Evolutionary conservation across 352 stramenopile species (phyloP).

Genomic region (Globisporangium recalcitrans): DNA sequence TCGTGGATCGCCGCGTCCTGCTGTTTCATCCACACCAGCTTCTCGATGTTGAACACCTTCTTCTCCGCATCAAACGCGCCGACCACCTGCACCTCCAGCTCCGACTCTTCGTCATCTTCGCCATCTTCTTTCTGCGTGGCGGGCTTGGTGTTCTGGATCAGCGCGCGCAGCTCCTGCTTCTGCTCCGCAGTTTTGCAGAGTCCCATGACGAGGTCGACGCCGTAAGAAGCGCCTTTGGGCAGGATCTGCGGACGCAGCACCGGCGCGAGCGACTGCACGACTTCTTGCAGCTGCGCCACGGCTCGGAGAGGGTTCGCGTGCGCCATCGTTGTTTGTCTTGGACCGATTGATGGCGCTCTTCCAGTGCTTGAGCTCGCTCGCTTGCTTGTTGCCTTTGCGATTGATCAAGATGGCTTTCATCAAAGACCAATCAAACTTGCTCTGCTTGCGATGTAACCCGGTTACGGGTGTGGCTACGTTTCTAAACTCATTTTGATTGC

Average conservation of each 20-base stretch:
- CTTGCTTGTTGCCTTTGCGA: not conserved
- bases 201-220: slow-evolving; percentile 52
- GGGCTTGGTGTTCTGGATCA: slow-evolving; percentile 39
- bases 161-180: slow-evolving; percentile 40
- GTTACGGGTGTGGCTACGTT: too few species aligned
- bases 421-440: not conserved
- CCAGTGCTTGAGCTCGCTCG: not conserved
- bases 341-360: not conserved
- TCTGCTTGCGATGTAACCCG: too few species aligned
- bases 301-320: slow-evolving; percentile 43
- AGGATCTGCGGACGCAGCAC: slow-evolving; percentile 59
- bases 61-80: slow-evolving; percentile 57
- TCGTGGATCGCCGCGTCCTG: slow-evolving; percentile 61
- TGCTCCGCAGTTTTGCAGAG: slow-evolving; percentile 64
- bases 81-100: slow-evolving; percentile 40
- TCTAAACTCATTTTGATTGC: too few species aligned
- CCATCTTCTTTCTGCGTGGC: slow-evolving; percentile 13
- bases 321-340: slow-evolving; percentile 1
- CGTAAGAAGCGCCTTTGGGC: slow-evolving; percentile 51
- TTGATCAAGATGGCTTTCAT: not conserved
- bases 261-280: slow-evolving; percentile 50
- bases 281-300: slow-evolving; percentile 56
- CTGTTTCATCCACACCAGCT: slow-evolving; percentile 59
- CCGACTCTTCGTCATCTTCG: slow-evolving; percentile 4
- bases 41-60: slow-evolving; percentile 54